These are phyloP conservation scores for Lunularia cruciata DNA, from an alignment of 225 moss, liverwort and hornwort genomes.

Conservation along the genomic window DNA sequence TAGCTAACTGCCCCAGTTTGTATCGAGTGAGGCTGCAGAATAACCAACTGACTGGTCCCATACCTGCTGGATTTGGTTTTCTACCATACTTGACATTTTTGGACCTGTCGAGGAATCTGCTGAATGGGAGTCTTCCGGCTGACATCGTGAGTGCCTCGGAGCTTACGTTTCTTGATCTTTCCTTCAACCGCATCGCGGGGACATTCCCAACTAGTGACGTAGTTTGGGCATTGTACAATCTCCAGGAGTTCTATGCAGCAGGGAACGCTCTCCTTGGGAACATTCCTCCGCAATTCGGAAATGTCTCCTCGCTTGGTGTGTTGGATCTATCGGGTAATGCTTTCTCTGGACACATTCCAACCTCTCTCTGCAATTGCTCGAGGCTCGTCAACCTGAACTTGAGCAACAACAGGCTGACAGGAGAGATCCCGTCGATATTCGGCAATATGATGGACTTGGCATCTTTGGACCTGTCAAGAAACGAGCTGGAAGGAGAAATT, in stretches of 20 bases:
- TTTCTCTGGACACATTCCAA: slow-evolving; percentile 38
- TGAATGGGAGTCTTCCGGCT: slow-evolving; percentile 38
- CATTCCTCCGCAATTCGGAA: slow-evolving; percentile 41
- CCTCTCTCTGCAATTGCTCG: slow-evolving; percentile 38
- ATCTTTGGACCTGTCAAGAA: slow-evolving; percentile 41
- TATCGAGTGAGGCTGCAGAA: slow-evolving; percentile 43
- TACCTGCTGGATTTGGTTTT: slow-evolving; percentile 43
- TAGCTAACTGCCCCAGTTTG: slow-evolving; percentile 46
- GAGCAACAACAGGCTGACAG: slow-evolving; percentile 46
- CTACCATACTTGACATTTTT: slow-evolving; percentile 32
- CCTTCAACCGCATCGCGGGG: slow-evolving; percentile 35
- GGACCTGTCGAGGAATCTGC: slow-evolving; percentile 43
- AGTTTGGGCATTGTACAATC: slow-evolving; percentile 44
- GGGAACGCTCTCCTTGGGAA: slow-evolving; percentile 33
- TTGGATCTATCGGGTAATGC: slow-evolving; percentile 38
- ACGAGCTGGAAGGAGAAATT: slow-evolving; percentile 39
- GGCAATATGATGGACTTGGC: slow-evolving; percentile 45
- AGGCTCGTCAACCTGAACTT: slow-evolving; percentile 40
- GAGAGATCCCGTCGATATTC: slow-evolving; percentile 38
- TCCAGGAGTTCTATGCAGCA: slow-evolving; percentile 36
- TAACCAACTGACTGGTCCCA: slow-evolving; percentile 38
- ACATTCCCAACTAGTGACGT: slow-evolving; percentile 32
- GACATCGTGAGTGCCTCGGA: slow-evolving; percentile 45
- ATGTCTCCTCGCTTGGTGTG: slow-evolving; percentile 27
- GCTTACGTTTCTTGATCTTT: slow-evolving; percentile 44